Conservation (phyloP, 2,329 filamentous ascomycete species). For the Xylariaceae sp. region DNA sequence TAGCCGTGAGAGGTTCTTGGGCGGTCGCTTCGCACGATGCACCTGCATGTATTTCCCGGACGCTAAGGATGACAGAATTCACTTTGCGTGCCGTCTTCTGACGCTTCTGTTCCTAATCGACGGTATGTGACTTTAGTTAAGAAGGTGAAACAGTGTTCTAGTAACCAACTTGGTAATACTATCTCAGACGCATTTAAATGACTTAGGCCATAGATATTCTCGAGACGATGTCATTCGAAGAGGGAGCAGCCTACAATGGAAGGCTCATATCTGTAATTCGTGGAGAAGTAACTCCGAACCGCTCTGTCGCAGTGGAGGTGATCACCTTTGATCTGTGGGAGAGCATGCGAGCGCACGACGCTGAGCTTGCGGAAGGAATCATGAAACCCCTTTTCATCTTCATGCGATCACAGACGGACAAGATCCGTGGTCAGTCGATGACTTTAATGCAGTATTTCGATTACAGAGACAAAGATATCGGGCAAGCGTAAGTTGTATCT, state of each 20-base stretch:
- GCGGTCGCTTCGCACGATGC: neutral
- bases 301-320: neutral
- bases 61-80: slow-evolving; percentile 8
- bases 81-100: slow-evolving; percentile 6
- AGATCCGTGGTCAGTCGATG: neutral
- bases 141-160: no score
- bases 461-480: slow-evolving; percentile 10
- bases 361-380: neutral
- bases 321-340: slow-evolving; percentile 8
- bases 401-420: slow-evolving; percentile 10
- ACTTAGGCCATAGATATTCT: neutral
- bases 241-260: slow-evolving; percentile 14
- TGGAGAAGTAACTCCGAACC: neutral
- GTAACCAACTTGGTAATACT: no score
- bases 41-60: slow-evolving; percentile 8
- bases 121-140: no score
- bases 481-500: slow-evolving; percentile 4
- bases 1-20: neutral
- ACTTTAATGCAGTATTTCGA: slow-evolving; percentile 5
- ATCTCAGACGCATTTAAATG: no score
- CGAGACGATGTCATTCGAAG: slow-evolving; percentile 10
- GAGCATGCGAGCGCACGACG: neutral
- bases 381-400: slow-evolving; percentile 8
- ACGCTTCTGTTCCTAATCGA: slow-evolving; percentile 9
- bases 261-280: slow-evolving; percentile 1